Conservation (phyloP, 116 monocot species). For the Posidonia oceanica region DNA sequence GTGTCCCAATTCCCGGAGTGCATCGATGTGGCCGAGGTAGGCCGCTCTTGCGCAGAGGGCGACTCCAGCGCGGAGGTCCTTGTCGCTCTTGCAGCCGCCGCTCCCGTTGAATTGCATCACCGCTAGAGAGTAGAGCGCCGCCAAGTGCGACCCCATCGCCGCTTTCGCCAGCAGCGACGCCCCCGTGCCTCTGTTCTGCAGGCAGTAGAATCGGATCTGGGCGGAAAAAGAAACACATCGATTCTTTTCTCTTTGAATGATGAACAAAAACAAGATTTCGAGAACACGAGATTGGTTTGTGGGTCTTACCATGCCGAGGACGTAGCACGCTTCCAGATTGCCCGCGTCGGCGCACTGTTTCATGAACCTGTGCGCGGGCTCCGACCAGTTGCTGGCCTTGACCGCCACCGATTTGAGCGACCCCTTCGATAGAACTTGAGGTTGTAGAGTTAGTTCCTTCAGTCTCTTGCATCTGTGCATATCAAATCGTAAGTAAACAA, state of each 20-base stretch:
- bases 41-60: conserved; percentile 52
- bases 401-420: conserved; percentile 29
- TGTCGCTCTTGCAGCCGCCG: conserved; percentile 33
- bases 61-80: conserved; percentile 37
- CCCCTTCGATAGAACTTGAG: conserved; percentile 28
- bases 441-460: conserved; percentile 16
- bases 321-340: conserved; percentile 51
- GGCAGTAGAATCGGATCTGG: conserved; percentile 70
- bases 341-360: conserved; percentile 43
- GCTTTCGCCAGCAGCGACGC: conserved; percentile 45
- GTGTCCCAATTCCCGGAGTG: conserved; percentile 59
- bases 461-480: conserved; percentile 43
- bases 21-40: conserved; percentile 37
- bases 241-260: neutral
- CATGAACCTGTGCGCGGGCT: conserved; percentile 36
- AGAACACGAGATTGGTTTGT: neutral
- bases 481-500: too few relatives aligned
- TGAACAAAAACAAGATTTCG: neutral
- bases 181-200: conserved; percentile 23
- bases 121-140: conserved; percentile 55
- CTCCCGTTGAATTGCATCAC: conserved; percentile 77
- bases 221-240: neutral
- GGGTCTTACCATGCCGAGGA: conserved; percentile 47
- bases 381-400: conserved; percentile 35
- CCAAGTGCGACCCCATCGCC: conserved; percentile 36